Evolutionary conservation across 179 eudicot genomes (phyloP).

Genomic region (Corrigiola litoralis): DNA sequence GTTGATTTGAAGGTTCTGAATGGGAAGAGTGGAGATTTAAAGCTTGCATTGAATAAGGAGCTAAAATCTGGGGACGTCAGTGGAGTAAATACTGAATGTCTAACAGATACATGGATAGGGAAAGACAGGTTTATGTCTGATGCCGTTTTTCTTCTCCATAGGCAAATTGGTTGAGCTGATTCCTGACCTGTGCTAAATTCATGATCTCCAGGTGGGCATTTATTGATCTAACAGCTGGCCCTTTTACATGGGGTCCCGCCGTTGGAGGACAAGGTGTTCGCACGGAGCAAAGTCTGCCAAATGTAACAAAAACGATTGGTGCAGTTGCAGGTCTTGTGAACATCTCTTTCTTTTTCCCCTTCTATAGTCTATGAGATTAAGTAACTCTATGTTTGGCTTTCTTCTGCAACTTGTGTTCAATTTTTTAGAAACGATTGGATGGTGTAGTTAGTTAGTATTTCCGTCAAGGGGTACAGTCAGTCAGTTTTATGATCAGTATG

Average conservation of each 20-base stretch:
- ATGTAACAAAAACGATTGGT: slow-evolving; percentile 86
- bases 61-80: slow-evolving; percentile 70
- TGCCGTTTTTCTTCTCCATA: background rate
- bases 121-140: slow-evolving; percentile 53
- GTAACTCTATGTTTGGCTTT: background rate
- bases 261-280: slow-evolving; percentile 99
- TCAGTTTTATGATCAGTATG: too few species aligned
- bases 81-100: slow-evolving; percentile 79
- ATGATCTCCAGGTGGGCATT: slow-evolving; percentile 76
- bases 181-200: slow-evolving; percentile 9
- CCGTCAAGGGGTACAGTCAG: too few species aligned
- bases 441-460: too few species aligned
- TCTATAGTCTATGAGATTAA: background rate
- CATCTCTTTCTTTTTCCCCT: background rate
- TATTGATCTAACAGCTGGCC: slow-evolving; percentile 92
- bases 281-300: slow-evolving; percentile 90
- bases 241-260: slow-evolving; percentile 97
- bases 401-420: background rate
- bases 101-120: slow-evolving; percentile 96
- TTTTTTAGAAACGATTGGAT: too few species aligned
- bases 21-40: slow-evolving; percentile 72
- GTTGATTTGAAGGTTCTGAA: slow-evolving; percentile 48
- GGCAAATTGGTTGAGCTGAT: background rate
- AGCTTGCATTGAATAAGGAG: slow-evolving; percentile 50
- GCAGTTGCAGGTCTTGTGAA: slow-evolving; percentile 65